A percentile compares a stretch with the other conserved stretches of the same genome.
Evolutionary conservation across 2,329 filamentous ascomycete species (phyloP).

Genomic region (Aspergillus costaricaensis): DNA sequence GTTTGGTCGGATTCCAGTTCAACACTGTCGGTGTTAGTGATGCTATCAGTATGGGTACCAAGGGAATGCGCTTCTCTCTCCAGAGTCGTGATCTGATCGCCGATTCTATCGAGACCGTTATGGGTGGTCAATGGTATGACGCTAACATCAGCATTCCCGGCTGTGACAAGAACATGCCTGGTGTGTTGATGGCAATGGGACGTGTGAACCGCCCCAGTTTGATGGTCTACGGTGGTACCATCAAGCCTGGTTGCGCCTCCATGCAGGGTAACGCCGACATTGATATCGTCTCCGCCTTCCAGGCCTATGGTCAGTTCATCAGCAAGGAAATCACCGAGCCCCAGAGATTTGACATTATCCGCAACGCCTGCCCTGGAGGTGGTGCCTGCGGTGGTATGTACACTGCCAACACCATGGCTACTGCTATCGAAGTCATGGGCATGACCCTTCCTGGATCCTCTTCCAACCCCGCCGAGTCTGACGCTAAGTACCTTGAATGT

Average conservation of each 20-base stretch:
- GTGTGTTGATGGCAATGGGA: constrained; percentile 89
- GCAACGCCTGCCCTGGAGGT: constrained; percentile 81
- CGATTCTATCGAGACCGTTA: constrained; percentile 97
- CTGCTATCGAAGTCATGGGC: constrained; percentile 70
- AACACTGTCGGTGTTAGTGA: constrained; percentile 99
- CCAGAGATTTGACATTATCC: constrained; percentile 90
- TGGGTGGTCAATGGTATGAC: constrained; percentile 99
- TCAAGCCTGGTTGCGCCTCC: constrained; percentile 82
- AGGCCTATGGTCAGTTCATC: constrained; percentile 94
- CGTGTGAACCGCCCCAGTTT: constrained; percentile 89
- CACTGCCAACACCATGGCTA: constrained; percentile 76
- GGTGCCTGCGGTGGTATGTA: constrained; percentile 89
- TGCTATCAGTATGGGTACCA: constrained; percentile 97
- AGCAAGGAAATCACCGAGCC: constrained; percentile 88
- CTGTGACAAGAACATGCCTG: constrained; percentile 99
- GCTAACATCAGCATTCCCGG: constrained; percentile 95
- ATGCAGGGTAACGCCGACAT: constrained; percentile 73
- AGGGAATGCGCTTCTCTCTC: constrained; percentile 91
- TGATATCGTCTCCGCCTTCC: constrained; percentile 96
- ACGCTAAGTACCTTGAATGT: constrained; percentile 73
- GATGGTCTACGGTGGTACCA: constrained; percentile 97
- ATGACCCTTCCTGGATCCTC: constrained; percentile 83
- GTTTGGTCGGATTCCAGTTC: constrained; percentile 92
- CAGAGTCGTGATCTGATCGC: constrained; percentile 96
- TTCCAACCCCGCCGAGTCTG: constrained; percentile 74